These are phyloP conservation scores for Zygnema cylindricum DNA, from an alignment of 139 green algal species.

Conservation along the genomic window DNA sequence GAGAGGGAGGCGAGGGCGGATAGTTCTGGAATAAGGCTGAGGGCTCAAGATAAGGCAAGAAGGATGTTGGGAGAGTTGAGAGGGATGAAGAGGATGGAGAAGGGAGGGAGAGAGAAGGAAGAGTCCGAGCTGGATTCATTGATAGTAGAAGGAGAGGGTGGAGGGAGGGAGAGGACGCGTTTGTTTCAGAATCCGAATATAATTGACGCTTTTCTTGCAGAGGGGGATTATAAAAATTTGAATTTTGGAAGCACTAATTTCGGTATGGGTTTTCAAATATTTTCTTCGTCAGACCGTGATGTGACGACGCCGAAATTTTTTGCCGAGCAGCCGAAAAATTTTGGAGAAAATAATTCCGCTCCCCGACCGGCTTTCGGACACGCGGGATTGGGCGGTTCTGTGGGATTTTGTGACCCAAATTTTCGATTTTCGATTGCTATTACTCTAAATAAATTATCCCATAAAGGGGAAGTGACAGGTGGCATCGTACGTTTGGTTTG, in stretches of 20 bases:
- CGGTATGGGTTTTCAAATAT: conserved; percentile 34
- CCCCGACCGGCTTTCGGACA: conserved; percentile 46
- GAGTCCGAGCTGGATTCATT: not conserved
- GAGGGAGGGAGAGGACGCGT: not conserved
- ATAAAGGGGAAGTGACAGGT: not conserved
- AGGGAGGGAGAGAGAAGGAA: not conserved
- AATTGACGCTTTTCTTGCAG: conserved; percentile 21
- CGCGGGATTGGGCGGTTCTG: conserved; percentile 34
- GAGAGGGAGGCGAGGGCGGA: not conserved
- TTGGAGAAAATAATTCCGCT: not conserved
- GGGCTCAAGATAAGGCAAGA: not conserved
- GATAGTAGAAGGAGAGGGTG: not conserved
- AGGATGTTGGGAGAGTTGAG: not conserved
- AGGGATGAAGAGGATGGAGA: not conserved
- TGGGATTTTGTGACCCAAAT: conserved; percentile 49
- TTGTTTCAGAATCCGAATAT: not conserved
- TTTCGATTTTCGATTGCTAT: conserved; percentile 50
- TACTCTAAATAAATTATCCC: conserved; percentile 45
- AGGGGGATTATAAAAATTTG: conserved; percentile 10
- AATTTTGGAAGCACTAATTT: not conserved
- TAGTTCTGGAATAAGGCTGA: not conserved
- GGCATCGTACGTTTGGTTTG: conserved; percentile 46
- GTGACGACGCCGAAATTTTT: not conserved
- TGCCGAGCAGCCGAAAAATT: not conserved
- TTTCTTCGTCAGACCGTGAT: not conserved